These are phyloP conservation scores for Eucalyptus regnans DNA, from an alignment of 345 rosid species.

Conservation along the genomic window DNA sequence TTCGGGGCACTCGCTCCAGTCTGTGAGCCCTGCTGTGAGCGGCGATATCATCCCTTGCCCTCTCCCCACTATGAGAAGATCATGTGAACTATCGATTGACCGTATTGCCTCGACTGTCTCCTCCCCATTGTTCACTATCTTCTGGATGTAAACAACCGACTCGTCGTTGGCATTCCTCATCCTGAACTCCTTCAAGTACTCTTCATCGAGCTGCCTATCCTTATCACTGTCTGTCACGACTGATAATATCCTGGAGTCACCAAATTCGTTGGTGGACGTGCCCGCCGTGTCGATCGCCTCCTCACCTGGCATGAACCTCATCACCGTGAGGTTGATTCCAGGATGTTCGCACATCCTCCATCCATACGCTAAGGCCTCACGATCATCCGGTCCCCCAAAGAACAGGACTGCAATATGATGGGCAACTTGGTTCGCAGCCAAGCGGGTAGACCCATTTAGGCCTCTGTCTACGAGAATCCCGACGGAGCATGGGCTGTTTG, in stretches of 20 bases:
- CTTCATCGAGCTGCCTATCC: slow-evolving; percentile 51
- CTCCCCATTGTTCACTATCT: slow-evolving; percentile 60
- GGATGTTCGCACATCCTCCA: slow-evolving; percentile 81
- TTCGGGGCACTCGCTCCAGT: slow-evolving; percentile 99
- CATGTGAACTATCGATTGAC: slow-evolving; percentile 57
- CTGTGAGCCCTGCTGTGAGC: slow-evolving; percentile 78
- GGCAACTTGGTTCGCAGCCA: slow-evolving; percentile 35
- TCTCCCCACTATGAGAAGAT: slow-evolving; percentile 85
- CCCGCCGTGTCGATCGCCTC: slow-evolving; percentile 8
- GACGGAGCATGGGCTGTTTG: slow-evolving; percentile 73
- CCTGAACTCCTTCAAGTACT: slow-evolving; percentile 40
- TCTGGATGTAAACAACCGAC: slow-evolving; percentile 34
- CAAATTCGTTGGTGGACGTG: background rate
- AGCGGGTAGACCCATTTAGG: slow-evolving; percentile 39
- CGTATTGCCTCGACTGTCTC: slow-evolving; percentile 71
- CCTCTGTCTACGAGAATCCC: slow-evolving; percentile 93
- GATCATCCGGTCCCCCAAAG: slow-evolving; percentile 81
- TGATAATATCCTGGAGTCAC: background rate
- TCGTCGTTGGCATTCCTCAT: slow-evolving; percentile 24
- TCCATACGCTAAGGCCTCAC: slow-evolving; percentile 77
- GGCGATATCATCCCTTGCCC: slow-evolving; percentile 71
- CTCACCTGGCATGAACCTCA: slow-evolving; percentile 39
- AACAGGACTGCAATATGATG: slow-evolving; percentile 70
- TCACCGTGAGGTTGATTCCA: slow-evolving; percentile 43
- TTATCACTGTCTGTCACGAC: slow-evolving; percentile 11